Evolutionary conservation across 2,329 filamentous ascomycete species (phyloP), one percentile per base, ranked within the genome.

Genomic region (Plectosphaerella plurivora): DNA sequence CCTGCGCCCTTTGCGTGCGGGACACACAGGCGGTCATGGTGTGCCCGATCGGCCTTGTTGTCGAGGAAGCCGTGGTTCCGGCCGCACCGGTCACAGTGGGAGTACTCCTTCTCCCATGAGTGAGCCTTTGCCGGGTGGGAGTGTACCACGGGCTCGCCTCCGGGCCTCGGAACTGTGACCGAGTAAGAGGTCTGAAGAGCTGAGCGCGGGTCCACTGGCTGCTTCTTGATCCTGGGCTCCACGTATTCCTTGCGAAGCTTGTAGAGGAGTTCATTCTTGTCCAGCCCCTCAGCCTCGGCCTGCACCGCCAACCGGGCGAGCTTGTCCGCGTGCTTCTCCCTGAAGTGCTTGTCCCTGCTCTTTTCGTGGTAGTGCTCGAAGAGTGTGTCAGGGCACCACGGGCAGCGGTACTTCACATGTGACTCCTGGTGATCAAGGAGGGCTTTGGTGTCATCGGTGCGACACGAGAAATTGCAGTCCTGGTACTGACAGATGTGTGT

Each of bases 401-500:
- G 61, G 50, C 72, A 74, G 42, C 63, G 63, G 8, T 60, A 54
- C 2, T 55, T 55, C n/a, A 55, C 42, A 47, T 78, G 75, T 1
- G 53, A 58, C n/a, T 63, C 55, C 24, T 56, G 47, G 49, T 79
- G 76, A 6, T 52, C 51, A 14, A 66, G 58, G n/a, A 76, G 63
- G 3, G 55, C 59, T 3, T 58, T 55, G 1, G 55, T 44, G 4
- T 73, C 61, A 15, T 59, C 55, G 4, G 62, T 56, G 4, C 62
- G 58, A 53, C 69, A 73, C 14, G 58, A 60, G n/a, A 63, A 66
- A 1, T 59, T 46, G 51, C 75, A 78, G 24, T 60, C 63, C 3
- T 57, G 36, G 44, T 70, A 74, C 0, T 70, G 71, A 44, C 74
- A 79, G n/a, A 59, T 60, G 20, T 61, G 55, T 2, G 58, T 61